These are phyloP conservation scores for Metschnikowia borealis DNA, from an alignment of 805 yeast species.

Conservation along the genomic window DNA sequence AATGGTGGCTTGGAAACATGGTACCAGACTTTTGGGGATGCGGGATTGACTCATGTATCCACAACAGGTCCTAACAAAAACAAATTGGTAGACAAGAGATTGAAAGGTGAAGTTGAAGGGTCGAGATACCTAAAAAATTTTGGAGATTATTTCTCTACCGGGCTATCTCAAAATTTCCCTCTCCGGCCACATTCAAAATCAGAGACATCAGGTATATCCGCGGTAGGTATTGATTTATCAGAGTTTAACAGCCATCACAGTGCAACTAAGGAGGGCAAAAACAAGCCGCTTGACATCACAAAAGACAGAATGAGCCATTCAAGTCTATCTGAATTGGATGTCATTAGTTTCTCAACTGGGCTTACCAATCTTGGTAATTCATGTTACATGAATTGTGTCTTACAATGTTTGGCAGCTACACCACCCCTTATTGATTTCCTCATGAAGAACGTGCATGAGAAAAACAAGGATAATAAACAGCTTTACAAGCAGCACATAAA, in stretches of 20 bases:
- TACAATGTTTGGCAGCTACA: slow-evolving; percentile 83
- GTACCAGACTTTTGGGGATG: slow-evolving; percentile 30
- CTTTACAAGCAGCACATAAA: slow-evolving; percentile 67
- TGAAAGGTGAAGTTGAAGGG: background rate
- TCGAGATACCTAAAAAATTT: slow-evolving; percentile 12
- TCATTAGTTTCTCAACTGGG: slow-evolving; percentile 53
- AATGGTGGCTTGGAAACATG: slow-evolving; percentile 37
- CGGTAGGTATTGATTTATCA: background rate
- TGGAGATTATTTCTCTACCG: slow-evolving; percentile 14
- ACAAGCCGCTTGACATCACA: background rate
- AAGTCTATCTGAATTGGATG: background rate
- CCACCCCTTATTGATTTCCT: slow-evolving; percentile 62
- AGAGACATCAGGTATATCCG: background rate
- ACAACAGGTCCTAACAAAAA: background rate
- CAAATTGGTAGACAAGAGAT: slow-evolving; percentile 15
- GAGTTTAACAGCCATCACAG: background rate
- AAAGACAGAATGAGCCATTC: background rate
- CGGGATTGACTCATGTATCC: slow-evolving; percentile 6
- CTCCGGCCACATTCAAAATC: background rate
- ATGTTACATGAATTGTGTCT: slow-evolving; percentile 85
- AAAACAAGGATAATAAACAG: slow-evolving; percentile 24
- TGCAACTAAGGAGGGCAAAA: background rate
- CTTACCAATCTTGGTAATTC: slow-evolving; percentile 81
- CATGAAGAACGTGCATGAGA: slow-evolving; percentile 23
- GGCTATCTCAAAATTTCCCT: background rate